Conservation (phyloP, 768 basidiomycete genomes). For the Amanita molliuscula region DNA sequence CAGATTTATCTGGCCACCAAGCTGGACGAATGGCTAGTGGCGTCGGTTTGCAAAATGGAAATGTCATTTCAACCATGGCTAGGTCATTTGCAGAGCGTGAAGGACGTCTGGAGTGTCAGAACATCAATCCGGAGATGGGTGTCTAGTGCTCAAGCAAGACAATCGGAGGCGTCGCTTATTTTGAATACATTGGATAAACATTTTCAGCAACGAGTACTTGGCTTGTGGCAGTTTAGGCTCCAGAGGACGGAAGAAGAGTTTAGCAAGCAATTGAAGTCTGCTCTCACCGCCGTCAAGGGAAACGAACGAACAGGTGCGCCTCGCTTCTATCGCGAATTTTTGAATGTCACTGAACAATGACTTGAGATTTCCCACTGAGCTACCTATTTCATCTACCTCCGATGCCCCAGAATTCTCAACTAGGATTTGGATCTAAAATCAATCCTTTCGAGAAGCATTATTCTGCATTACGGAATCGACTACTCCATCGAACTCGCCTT, state of each 20-base stretch:
- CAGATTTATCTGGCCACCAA: constrained; percentile 32
- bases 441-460: constrained; percentile 54
- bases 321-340: background rate
- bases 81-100: constrained; percentile 41
- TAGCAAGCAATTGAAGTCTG: constrained; percentile 26
- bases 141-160: constrained; percentile 30
- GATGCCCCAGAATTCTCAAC: constrained; percentile 34
- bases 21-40: constrained; percentile 55
- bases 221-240: constrained; percentile 49
- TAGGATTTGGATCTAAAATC: constrained; percentile 25
- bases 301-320: constrained; percentile 18
- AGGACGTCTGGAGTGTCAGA: constrained; percentile 67
- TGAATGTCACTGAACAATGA: background rate
- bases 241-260: constrained; percentile 35
- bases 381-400: constrained; percentile 41
- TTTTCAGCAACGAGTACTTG: constrained; percentile 40
- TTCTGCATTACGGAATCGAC: constrained; percentile 45
- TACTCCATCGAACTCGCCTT: constrained; percentile 54
- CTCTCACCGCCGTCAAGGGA: constrained; percentile 23
- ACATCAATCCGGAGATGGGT: constrained; percentile 39
- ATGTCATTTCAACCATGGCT: constrained; percentile 47
- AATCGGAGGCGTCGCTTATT: constrained; percentile 35
- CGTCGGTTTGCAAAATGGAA: constrained; percentile 35
- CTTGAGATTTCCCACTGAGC: background rate
- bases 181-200: constrained; percentile 38